These are phyloP conservation scores for Hippophae tibetana DNA, from an alignment of 306 rosid species.

Conservation along the genomic window DNA sequence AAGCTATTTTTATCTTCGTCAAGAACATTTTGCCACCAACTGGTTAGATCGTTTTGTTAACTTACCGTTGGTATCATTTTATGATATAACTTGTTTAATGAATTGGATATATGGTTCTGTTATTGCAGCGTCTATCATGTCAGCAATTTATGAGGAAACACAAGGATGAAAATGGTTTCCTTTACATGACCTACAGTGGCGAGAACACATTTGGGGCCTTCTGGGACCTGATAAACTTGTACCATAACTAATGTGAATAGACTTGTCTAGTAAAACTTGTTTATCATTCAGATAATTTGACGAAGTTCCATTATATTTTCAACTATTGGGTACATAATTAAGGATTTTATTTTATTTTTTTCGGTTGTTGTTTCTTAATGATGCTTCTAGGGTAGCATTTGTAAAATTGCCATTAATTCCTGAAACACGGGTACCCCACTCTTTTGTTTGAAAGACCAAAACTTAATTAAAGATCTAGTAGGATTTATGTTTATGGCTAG, in stretches of 20 bases:
- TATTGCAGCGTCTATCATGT: slow-evolving; percentile 45
- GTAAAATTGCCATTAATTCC: no score
- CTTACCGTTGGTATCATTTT: background rate
- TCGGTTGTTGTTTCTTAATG: no score
- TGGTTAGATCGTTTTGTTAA: slow-evolving; percentile 21
- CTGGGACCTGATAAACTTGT: slow-evolving; percentile 14
- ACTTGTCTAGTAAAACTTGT: background rate
- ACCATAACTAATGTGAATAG: slow-evolving; percentile 26
- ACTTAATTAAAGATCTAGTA: no score
- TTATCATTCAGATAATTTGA: slow-evolving; percentile 1
- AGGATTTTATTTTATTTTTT: no score
- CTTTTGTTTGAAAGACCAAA: no score
- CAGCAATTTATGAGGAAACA: slow-evolving; percentile 42
- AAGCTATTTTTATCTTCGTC: slow-evolving; percentile 49
- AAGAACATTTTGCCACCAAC: slow-evolving; percentile 51
- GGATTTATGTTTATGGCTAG: no score
- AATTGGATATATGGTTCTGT: slow-evolving; percentile 6
- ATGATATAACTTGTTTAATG: background rate
- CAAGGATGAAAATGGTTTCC: slow-evolving; percentile 59
- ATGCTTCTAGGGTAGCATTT: no score
- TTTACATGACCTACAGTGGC: slow-evolving; percentile 51
- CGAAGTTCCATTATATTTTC: background rate
- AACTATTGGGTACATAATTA: no score
- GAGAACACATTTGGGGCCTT: slow-evolving; percentile 42
- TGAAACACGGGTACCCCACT: no score